phyloP scores from a whole-genome alignment of 2,329 filamentous ascomycete genomes.

The Harringtonia aguacate region DNA sequence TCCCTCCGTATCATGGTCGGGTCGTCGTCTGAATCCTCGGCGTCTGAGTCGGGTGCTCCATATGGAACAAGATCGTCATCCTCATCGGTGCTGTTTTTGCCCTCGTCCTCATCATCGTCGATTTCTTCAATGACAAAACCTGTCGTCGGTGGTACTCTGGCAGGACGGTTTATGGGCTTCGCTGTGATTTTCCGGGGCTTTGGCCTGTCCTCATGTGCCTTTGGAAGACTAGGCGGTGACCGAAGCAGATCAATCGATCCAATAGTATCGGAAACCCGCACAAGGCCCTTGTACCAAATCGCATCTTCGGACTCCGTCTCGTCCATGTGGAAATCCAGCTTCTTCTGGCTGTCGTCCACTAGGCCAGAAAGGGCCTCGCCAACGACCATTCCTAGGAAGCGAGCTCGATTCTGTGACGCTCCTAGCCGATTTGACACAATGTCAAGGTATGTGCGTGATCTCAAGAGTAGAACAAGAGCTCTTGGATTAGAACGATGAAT shows the following conservation, averaged over 20 bases:
- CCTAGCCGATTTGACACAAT: constrained; percentile 77
- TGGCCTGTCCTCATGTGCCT: constrained; percentile 10
- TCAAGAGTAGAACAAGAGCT: constrained; percentile 57
- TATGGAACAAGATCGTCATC: constrained; percentile 66
- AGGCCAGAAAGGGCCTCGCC: constrained; percentile 61
- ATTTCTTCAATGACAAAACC: constrained; percentile 56
- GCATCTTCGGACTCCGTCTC: constrained; percentile 66
- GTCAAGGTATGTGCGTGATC: constrained; percentile 63
- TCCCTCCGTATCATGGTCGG: constrained; percentile 75
- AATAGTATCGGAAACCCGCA: constrained; percentile 48
- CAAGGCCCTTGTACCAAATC: constrained; percentile 61
- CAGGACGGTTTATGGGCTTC: constrained; percentile 7
- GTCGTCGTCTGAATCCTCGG: constrained; percentile 88
- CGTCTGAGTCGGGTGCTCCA: constrained; percentile 76
- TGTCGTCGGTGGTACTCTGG: constrained; percentile 13
- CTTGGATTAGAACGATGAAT: constrained; percentile 55
- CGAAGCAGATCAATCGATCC: constrained; percentile 47
- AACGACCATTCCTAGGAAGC: constrained; percentile 81
- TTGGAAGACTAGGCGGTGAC: too few relatives aligned
- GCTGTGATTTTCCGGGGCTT: background rate
- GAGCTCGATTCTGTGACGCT: constrained; percentile 61
- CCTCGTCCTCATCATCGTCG: constrained; percentile 43
- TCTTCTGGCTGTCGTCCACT: constrained; percentile 56
- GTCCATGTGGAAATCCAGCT: constrained; percentile 74
- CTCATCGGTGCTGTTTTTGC: constrained; percentile 30